phyloP scores from a whole-genome alignment of 73 alveolate species.

The Symbiodinium natans region DNA sequence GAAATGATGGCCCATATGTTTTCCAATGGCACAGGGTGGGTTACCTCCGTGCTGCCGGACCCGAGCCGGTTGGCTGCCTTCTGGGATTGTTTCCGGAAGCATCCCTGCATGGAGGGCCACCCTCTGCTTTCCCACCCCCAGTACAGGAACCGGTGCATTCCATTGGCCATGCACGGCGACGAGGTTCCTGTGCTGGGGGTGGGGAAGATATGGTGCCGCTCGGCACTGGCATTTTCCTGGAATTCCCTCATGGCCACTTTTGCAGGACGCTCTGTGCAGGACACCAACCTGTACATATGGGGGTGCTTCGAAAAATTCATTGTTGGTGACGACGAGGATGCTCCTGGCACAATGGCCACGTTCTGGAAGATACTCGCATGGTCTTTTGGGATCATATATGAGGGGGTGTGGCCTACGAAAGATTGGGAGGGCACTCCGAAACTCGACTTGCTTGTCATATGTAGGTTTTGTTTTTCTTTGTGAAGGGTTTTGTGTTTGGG shows the following conservation, averaged over 20 bases:
- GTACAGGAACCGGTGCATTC: neutral
- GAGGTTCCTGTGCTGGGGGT: conserved; percentile 19
- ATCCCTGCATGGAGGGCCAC: neutral
- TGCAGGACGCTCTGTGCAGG: neutral
- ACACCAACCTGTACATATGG: neutral
- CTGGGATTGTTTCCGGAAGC: neutral
- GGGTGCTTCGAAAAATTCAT: conserved; percentile 12
- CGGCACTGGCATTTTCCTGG: neutral
- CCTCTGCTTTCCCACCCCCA: neutral
- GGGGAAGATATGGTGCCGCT: conserved; percentile 8
- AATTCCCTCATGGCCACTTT: neutral
- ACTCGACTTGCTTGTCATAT: too few relatives aligned
- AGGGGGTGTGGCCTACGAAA: neutral
- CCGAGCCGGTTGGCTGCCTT: neutral
- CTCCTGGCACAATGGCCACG: neutral
- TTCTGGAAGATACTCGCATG: neutral
- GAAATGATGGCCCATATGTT: neutral
- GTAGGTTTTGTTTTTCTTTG: too few relatives aligned
- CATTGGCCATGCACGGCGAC: neutral
- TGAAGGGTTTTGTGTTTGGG: too few relatives aligned
- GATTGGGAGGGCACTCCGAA: neutral
- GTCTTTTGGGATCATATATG: neutral
- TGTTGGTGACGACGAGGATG: too few relatives aligned
- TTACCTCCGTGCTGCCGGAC: neutral
- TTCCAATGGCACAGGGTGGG: neutral